phyloP scores from a whole-genome alignment of 495 filamentous ascomycete species.

The Penicillium bialowiezense region DNA sequence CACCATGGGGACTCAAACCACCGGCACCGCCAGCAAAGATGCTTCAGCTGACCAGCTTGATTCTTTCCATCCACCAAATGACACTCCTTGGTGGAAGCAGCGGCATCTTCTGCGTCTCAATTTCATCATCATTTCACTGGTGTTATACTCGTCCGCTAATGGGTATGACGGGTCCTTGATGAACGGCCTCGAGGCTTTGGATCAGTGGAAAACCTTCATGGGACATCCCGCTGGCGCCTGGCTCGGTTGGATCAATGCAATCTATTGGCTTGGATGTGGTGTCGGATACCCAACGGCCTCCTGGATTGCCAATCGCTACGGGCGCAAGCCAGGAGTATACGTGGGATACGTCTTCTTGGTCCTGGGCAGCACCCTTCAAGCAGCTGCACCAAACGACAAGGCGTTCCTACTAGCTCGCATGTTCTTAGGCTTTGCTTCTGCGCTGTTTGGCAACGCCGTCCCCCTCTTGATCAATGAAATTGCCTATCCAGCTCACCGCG shows the following conservation, averaged over 20 bases:
- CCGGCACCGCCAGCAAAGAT: neutral
- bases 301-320: conserved; percentile 54
- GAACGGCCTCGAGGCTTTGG: conserved; percentile 35
- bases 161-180: conserved; percentile 28
- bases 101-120: conserved; percentile 38
- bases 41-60: conserved; percentile 6
- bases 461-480: conserved; percentile 63
- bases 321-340: conserved; percentile 56
- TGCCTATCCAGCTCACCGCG: conserved; percentile 60
- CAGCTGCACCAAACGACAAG: conserved; percentile 36
- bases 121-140: conserved; percentile 34
- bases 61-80: conserved; percentile 30
- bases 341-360: conserved; percentile 59
- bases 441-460: conserved; percentile 53
- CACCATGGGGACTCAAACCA: neutral
- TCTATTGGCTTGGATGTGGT: conserved; percentile 62
- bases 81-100: conserved; percentile 30
- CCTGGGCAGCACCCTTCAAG: conserved; percentile 56
- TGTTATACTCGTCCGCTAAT: conserved; percentile 37
- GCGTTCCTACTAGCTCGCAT: conserved; percentile 60
- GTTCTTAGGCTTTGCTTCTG: conserved; percentile 58
- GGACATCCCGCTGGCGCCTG: conserved; percentile 47
- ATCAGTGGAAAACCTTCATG: conserved; percentile 36
- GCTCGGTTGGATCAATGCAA: conserved; percentile 60
- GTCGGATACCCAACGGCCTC: conserved; percentile 58